phyloP scores from a whole-genome alignment of 148 eudicot genomes.

The Cornus controversa region DNA sequence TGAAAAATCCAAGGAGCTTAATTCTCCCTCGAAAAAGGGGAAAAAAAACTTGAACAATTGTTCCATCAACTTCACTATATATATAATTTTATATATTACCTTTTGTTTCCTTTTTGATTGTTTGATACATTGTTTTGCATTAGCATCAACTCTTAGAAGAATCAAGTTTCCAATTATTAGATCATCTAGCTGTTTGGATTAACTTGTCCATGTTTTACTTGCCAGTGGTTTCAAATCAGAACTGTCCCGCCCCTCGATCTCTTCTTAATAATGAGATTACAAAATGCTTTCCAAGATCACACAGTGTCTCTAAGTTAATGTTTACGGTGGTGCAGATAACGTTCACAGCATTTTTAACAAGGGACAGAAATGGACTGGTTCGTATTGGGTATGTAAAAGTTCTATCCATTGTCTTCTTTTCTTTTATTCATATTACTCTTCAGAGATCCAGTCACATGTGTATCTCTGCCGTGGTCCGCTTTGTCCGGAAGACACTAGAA shows the following conservation, averaged over 20 bases:
- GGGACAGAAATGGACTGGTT: conserved; percentile 63
- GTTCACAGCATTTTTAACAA: conserved; percentile 71
- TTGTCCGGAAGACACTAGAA: not conserved
- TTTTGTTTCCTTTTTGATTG: not conserved
- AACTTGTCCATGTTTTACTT: not conserved
- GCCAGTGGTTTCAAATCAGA: not conserved
- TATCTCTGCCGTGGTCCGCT: too few species aligned
- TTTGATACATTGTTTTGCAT: not conserved
- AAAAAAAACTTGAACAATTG: not conserved
- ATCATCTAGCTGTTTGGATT: not conserved
- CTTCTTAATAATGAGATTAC: not conserved
- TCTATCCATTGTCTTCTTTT: not conserved
- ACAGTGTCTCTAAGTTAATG: conserved; percentile 1
- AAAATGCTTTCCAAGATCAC: not conserved
- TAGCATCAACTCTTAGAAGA: not conserved
- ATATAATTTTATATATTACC: too few species aligned
- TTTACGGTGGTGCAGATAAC: conserved; percentile 45
- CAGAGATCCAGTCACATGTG: too few species aligned
- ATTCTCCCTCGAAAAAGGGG: not conserved
- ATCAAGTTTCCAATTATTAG: not conserved
- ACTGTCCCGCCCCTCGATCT: not conserved
- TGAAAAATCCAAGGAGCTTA: not conserved
- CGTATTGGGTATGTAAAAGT: conserved; percentile 64
- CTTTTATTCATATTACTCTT: too few species aligned
- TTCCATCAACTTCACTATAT: too few species aligned